These are phyloP conservation scores for Aphanomyces stellatus DNA, from an alignment of 352 stramenopile species.

Conservation along the genomic window DNA sequence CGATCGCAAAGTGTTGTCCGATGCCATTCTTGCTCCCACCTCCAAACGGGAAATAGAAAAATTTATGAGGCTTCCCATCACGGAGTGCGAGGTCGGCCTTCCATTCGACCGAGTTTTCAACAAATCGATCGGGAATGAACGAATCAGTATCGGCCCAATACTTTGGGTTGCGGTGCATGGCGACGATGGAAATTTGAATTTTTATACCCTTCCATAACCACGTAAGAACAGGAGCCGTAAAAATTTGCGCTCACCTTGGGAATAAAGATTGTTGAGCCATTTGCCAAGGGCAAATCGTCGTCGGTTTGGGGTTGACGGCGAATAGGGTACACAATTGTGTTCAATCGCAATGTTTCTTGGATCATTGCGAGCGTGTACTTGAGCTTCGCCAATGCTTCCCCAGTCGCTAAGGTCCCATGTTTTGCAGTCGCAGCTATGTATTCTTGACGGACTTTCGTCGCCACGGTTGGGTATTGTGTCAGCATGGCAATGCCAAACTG, in stretches of 20 bases:
- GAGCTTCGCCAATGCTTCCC: slow-evolving; percentile 34
- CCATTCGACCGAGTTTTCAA: not conserved
- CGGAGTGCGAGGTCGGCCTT: slow-evolving; percentile 15
- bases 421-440: slow-evolving; percentile 28
- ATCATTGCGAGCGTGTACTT: slow-evolving; percentile 35
- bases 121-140: slow-evolving; percentile 37
- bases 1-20: slow-evolving; percentile 32
- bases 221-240: slow-evolving; percentile 5
- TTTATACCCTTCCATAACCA: slow-evolving; percentile 20
- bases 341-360: slow-evolving; percentile 36
- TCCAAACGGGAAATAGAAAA: slow-evolving; percentile 37
- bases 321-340: slow-evolving; percentile 28
- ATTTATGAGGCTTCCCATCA: slow-evolving; percentile 18
- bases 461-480: not conserved
- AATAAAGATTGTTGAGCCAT: not conserved
- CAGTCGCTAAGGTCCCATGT: slow-evolving; percentile 22
- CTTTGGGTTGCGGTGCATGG: slow-evolving; percentile 30
- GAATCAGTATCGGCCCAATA: slow-evolving; percentile 34
- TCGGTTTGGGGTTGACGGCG: slow-evolving; percentile 17
- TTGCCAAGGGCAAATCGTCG: not conserved
- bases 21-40: slow-evolving; percentile 31
- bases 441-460: not conserved
- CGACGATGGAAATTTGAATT: slow-evolving; percentile 26
- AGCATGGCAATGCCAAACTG: not conserved
- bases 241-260: slow-evolving; percentile 19